phyloP scores from a whole-genome alignment of 495 filamentous ascomycete genomes.

The Penicillium lagena region DNA sequence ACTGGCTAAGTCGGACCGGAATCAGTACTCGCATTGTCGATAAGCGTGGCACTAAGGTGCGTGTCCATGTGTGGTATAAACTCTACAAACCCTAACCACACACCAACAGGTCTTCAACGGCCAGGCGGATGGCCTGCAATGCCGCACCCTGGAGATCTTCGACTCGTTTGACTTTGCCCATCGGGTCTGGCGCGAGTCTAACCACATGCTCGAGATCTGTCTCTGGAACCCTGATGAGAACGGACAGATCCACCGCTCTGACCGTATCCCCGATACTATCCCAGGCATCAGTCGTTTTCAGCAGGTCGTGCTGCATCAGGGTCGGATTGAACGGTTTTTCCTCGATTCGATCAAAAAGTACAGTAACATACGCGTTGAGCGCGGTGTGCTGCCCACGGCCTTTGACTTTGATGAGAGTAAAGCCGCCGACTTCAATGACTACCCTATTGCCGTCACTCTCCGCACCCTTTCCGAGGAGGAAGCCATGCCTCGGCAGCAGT shows the following conservation, averaged over 20 bases:
- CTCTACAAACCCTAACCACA: neutral
- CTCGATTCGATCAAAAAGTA: conserved; percentile 40
- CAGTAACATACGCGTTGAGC: conserved; percentile 34
- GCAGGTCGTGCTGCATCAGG: conserved; percentile 48
- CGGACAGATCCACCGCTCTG: conserved; percentile 44
- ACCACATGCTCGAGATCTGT: conserved; percentile 46
- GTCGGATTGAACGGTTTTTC: conserved; percentile 50
- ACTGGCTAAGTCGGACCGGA: conserved; percentile 52
- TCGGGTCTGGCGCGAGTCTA: conserved; percentile 52
- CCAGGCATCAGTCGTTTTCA: conserved; percentile 48
- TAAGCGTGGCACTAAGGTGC: conserved; percentile 46
- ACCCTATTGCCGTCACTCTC: conserved; percentile 46
- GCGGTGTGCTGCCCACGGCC: conserved; percentile 35
- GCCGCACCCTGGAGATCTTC: conserved; percentile 56
- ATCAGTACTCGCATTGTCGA: conserved; percentile 53
- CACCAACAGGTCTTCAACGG: conserved; percentile 33
- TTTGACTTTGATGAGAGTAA: conserved; percentile 36
- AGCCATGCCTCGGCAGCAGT: conserved; percentile 15
- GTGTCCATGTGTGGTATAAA: conserved; percentile 17
- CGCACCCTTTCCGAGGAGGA: conserved; percentile 41
- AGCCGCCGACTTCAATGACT: conserved; percentile 37
- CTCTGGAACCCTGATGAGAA: conserved; percentile 35
- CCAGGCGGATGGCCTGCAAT: conserved; percentile 55
- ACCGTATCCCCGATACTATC: conserved; percentile 51
- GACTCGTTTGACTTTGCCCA: conserved; percentile 58